Base-by-base conservation (phyloP, 805 yeast genomes). In the Saturnispora kantuleensis region DNA sequence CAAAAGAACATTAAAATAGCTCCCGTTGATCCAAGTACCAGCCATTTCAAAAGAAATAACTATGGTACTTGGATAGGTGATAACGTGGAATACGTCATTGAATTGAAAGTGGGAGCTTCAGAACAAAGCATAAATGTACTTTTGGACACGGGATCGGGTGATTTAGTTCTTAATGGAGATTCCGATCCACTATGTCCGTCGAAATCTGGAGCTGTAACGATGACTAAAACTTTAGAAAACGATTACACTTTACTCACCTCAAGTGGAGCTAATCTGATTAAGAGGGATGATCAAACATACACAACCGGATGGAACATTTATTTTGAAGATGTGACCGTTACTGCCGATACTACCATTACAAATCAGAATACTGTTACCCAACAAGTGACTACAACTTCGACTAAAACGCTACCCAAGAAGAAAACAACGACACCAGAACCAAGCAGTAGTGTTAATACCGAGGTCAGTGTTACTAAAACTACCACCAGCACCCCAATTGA, bases 101-200 rank as follows among this genome's bases (percentile, higher is more conserved):
- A 62, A 5, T 48, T 73, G 31, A 50, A 58, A 10, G 53, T 81
- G 28, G 88, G 88, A 7, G 70, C 81, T 0, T 70, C 77, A 1
- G 55, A 66, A 1, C 79, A 77, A 54, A 61, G 65, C 16, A 63
- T 79, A 4, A 65, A 65, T 12, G 74, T 79, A 11, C 57, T 77
- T 32, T 56, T 81, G 10, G 87, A 81, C 52, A 81, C 86, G 1
- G 85, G 85, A 1, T 79, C 85, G 0, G 69, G 80, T 0, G 86
- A 80, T 54, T 62, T 81, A 12, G 79, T 82, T 83, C 74, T 79
- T 11, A 66, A 71, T 38, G 36, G 46, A 17, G n/a, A 38, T 15
- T 42, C 47, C 10, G 45, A 47, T 39, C 10, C 21, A 39, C n/a
- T 41, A 44, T 35, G 46, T 39, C 7, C 2, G 32, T 31, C 13